These are phyloP conservation scores for Pythium rishiriense DNA, from an alignment of 352 stramenopile genomes.

Conservation along the genomic window DNA sequence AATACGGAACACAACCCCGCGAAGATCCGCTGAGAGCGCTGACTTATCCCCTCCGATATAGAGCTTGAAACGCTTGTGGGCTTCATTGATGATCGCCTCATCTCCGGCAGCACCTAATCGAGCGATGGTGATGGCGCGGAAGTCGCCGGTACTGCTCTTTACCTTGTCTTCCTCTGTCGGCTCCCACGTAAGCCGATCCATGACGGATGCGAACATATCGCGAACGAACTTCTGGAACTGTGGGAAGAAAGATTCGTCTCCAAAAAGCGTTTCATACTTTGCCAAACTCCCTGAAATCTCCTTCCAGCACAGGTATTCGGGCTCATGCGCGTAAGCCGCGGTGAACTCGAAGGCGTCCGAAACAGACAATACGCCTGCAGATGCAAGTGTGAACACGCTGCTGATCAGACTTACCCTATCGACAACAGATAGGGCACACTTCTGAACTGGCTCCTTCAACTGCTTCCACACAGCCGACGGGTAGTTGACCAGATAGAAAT, in stretches of 20 bases:
- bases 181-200: slow-evolving; percentile 61
- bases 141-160: slow-evolving; percentile 40
- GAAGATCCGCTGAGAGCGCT: slow-evolving; percentile 56
- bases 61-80: slow-evolving; percentile 51
- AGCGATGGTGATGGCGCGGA: slow-evolving; percentile 61
- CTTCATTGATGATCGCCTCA: slow-evolving; percentile 49
- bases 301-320: slow-evolving; percentile 66
- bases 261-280: slow-evolving; percentile 56
- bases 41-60: slow-evolving; percentile 49
- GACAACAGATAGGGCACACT: slow-evolving; percentile 56
- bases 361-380: slow-evolving; percentile 45
- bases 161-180: slow-evolving; percentile 23
- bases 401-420: slow-evolving; percentile 93
- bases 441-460: slow-evolving; percentile 60
- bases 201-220: slow-evolving; percentile 51
- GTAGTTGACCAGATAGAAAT: slow-evolving; percentile 95
- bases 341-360: slow-evolving; percentile 64
- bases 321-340: slow-evolving; percentile 53
- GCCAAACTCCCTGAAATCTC: slow-evolving; percentile 55
- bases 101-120: slow-evolving; percentile 54
- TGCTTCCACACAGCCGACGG: slow-evolving; percentile 82
- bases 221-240: slow-evolving; percentile 59
- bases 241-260: slow-evolving; percentile 51
- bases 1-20: slow-evolving; percentile 57
- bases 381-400: slow-evolving; percentile 92